Conservation (phyloP, 2,329 filamentous ascomycete genomes). For the Neonectria hederae region DNA sequence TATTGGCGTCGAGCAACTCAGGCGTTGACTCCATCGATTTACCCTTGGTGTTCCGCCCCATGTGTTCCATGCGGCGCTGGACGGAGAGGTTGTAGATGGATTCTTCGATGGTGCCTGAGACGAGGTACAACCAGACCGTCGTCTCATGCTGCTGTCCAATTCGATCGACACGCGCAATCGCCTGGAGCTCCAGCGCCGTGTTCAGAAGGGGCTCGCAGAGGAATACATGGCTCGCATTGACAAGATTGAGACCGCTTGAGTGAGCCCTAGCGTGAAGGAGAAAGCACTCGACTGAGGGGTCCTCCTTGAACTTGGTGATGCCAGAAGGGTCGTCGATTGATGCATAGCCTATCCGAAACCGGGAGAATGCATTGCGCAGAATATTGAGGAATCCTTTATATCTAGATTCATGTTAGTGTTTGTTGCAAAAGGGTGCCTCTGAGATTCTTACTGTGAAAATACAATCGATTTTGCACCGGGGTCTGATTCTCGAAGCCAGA, state of each 20-base stretch:
- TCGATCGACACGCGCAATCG: constrained; percentile 92
- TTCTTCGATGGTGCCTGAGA: constrained; percentile 91
- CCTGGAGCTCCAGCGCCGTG: constrained; percentile 91
- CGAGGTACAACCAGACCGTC: constrained; percentile 93
- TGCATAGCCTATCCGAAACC: constrained; percentile 77
- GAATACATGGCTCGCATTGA: constrained; percentile 94
- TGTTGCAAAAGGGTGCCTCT: not conserved
- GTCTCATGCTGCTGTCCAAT: constrained; percentile 91
- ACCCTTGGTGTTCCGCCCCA: constrained; percentile 57
- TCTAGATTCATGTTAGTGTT: constrained; percentile 35
- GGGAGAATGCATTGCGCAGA: constrained; percentile 73
- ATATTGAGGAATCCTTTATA: constrained; percentile 83
- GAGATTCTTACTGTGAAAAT: constrained; percentile 76
- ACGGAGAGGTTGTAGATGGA: constrained; percentile 91
- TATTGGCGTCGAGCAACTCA: constrained; percentile 65
- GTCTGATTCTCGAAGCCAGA: constrained; percentile 86
- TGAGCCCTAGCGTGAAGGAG: constrained; percentile 90
- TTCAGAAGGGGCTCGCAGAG: constrained; percentile 94
- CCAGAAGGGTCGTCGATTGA: constrained; percentile 75
- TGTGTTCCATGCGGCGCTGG: constrained; percentile 78
- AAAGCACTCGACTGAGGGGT: constrained; percentile 81
- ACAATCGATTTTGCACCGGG: constrained; percentile 90
- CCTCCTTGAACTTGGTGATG: constrained; percentile 78
- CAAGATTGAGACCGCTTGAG: constrained; percentile 87
- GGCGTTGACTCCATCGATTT: constrained; percentile 54